phyloP scores from a whole-genome alignment of 2,329 filamentous ascomycete genomes.

The Colletotrichum musicola region DNA sequence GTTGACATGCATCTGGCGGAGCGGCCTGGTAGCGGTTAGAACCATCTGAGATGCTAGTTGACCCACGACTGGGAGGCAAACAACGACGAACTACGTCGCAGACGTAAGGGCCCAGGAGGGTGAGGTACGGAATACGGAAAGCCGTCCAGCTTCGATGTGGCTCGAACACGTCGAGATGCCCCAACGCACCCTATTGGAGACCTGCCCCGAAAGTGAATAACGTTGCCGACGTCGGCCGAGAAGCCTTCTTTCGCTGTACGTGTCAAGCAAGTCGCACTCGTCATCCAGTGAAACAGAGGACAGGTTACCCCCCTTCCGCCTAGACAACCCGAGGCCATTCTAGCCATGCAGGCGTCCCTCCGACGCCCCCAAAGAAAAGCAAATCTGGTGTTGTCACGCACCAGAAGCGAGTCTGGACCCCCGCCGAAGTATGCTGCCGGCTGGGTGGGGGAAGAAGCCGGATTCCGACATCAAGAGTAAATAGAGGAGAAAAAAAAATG shows the following conservation, averaged over 20 bases:
- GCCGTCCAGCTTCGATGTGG: not conserved
- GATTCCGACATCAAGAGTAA: too few relatives aligned
- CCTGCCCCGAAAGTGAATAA: not conserved
- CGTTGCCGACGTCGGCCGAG: not conserved
- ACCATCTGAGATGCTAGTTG: conserved; percentile 11
- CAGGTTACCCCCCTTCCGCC: conserved; percentile 16
- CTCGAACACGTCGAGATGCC: not conserved
- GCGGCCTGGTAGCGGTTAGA: conserved; percentile 34
- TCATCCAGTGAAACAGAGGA: conserved; percentile 29
- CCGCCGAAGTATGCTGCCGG: not conserved
- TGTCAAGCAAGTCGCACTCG: conserved; percentile 10
- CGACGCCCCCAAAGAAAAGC: not conserved
- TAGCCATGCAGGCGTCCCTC: conserved; percentile 27
- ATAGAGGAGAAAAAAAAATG: conserved; percentile 1
- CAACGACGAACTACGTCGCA: not conserved
- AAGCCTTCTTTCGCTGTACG: conserved; percentile 3
- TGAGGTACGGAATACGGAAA: not conserved
- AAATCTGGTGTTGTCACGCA: conserved; percentile 1
- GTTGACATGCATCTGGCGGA: conserved; percentile 24
- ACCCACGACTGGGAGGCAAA: conserved; percentile 27
- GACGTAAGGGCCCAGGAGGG: not conserved
- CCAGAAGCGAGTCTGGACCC: conserved; percentile 9
- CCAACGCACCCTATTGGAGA: conserved; percentile 4
- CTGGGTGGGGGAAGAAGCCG: not conserved
- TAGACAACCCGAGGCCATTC: conserved; percentile 5